Evolutionary conservation across 371 early-diverging fungal genomes (phyloP).

Genomic region (Apophysomyces sp.): DNA sequence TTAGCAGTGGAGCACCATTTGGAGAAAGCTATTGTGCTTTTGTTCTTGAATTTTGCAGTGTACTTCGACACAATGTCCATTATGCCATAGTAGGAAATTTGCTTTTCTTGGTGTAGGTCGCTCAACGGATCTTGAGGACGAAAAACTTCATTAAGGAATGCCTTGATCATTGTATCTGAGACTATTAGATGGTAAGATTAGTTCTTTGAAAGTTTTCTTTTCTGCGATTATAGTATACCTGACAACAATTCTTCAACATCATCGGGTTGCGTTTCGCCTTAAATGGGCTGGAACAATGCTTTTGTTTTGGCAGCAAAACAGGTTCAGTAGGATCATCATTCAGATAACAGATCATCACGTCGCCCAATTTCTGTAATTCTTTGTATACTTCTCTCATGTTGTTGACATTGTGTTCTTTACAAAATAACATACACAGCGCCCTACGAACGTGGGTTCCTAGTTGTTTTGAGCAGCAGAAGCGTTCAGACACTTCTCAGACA

Average conservation of each 20-base stretch:
- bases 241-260: neutral
- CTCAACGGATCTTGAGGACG: neutral
- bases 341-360: neutral
- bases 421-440: neutral
- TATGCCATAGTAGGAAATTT: neutral
- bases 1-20: neutral
- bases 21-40: neutral
- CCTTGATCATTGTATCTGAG: constrained; percentile 1
- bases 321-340: neutral
- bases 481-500: constrained; percentile 11
- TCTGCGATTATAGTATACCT: neutral
- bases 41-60: neutral
- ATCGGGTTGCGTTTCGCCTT: neutral
- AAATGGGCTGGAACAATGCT: neutral
- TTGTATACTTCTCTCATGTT: neutral
- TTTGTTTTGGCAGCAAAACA: neutral
- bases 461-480: too few relatives aligned
- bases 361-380: neutral
- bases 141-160: constrained; percentile 2
- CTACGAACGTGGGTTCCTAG: too few relatives aligned
- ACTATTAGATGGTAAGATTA: neutral
- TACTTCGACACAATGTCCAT: neutral
- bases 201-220: neutral
- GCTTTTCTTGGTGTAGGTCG: neutral
- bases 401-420: neutral